phyloP scores from a whole-genome alignment of 1,284 basidiomycete species.

The Agaricales sp. region DNA sequence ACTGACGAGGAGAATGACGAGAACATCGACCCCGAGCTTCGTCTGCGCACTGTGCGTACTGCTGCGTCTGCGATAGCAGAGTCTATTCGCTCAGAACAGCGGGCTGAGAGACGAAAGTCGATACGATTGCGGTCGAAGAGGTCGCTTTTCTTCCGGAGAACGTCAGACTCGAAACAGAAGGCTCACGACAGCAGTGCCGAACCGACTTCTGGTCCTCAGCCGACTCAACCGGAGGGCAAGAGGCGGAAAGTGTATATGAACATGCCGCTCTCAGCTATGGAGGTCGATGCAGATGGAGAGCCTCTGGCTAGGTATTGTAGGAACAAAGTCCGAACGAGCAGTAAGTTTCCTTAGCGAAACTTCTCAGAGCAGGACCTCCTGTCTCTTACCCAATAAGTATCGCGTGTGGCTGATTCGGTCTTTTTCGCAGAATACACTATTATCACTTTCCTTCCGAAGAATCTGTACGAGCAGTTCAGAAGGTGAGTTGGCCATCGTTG shows the following conservation, averaged over 20 bases:
- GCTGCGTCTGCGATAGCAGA: slow-evolving; percentile 85
- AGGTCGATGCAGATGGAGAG: slow-evolving; percentile 67
- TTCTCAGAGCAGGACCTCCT: too few relatives aligned
- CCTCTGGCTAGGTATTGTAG: slow-evolving; percentile 71
- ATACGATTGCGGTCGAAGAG: slow-evolving; percentile 43
- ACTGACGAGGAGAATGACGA: slow-evolving; percentile 51
- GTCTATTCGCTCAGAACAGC: slow-evolving; percentile 68
- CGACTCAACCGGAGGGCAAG: slow-evolving; percentile 31
- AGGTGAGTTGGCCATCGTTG: slow-evolving; percentile 29
- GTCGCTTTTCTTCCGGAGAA: slow-evolving; percentile 43
- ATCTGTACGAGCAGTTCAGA: slow-evolving; percentile 85
- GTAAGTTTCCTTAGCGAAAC: slow-evolving; percentile 44
- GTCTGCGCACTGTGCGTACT: slow-evolving; percentile 80
- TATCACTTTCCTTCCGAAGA: slow-evolving; percentile 90
- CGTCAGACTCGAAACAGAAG: slow-evolving; percentile 33
- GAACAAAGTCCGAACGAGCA: slow-evolving; percentile 93
- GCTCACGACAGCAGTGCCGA: slow-evolving; percentile 18
- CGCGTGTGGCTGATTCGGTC: slow-evolving; percentile 1
- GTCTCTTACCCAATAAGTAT: slow-evolving; percentile 2
- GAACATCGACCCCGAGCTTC: slow-evolving; percentile 74
- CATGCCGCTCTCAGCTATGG: slow-evolving; percentile 46
- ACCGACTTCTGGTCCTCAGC: slow-evolving; percentile 11
- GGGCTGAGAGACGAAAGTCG: slow-evolving; percentile 55
- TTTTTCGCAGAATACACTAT: slow-evolving; percentile 72
- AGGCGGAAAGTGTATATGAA: slow-evolving; percentile 82